Evolutionary conservation across 202 grass and related monocot genomes (phyloP), one percentile per base, ranked within the genome.

Genomic region (Brachypodium distachyon): DNA sequence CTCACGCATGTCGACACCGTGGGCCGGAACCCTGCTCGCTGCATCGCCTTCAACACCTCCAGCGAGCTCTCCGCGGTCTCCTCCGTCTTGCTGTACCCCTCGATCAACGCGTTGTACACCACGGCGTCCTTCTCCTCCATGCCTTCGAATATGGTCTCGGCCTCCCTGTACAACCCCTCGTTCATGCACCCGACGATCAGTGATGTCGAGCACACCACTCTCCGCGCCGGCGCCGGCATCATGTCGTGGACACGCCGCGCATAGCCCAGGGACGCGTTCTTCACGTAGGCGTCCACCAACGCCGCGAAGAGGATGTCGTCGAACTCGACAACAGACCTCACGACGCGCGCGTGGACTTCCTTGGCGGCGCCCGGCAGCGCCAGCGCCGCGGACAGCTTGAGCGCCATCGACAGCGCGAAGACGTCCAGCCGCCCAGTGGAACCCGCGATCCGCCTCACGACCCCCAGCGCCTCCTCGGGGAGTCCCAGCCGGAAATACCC

Each of bases 271-370:
- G 33, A 64, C 32, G 67, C 63, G 65, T 73, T 85, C 77, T 94
- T 97, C 60, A 85, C 89, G 77, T 97, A 97, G 7, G 95, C 90
- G 13, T 97, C 91, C 9, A 97, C 82, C 60, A 94, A 47, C 36
- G 89, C 87, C 4, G 82, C 70, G 47, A 68, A 67, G 16, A 97
- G 78, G 26, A 97, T 84, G 18, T 92, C 86, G 22, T 97, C 94
- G 11, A 74, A 10, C 22, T 74, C 64, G 28, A 69, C 54, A 25
- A 67, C 40, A 11, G 76, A 84, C 54, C 80, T 90, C 9, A 90
- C 39, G 9, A 86, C 86, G 58, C 84, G 86, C 12, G 86, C 79
- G 47, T 97, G 94, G 39, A 88, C 86, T 85, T 97, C 86, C 49
- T 84, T 62, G 8, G 56, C 46, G 17, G 78, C 57, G 66, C 32